Evolutionary conservation across 306 rosid species (phyloP), one percentile per base, ranked within the genome.

Genomic region (Quercus dentata): DNA sequence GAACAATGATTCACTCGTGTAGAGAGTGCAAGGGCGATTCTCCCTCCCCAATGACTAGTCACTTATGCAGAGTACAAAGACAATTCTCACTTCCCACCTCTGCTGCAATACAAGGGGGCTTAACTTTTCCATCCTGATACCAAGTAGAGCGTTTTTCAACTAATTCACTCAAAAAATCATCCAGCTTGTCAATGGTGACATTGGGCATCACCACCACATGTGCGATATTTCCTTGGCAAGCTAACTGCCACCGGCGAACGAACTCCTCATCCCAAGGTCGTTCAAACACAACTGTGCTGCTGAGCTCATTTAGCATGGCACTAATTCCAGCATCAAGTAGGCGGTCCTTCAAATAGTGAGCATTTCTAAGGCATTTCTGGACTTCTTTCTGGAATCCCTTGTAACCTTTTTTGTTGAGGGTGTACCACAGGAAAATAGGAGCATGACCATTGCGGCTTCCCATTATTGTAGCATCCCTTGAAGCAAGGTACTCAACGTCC

Each of bases 401-500:
- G 78, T 88, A 81, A 27, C 97, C 93, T 74, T 81, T 92, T 70
- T 30, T 80, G 87, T 85, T 81, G 9, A 92, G 88, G 59, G 90
- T 87, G 67, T 87, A 92, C 93, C 97, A 90, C 3, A 92, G 82
- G 83, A 90, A 92, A 68, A 92, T 90, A 6, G 94, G 90, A 20
- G 93, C 91, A 73, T 89, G 92, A 41, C 94, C 97, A 19, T 86
- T 69, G 55, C 93, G 86, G 67, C 97, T 92, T 21, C 94, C 93
- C 88, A 90, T 89, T 78, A 92, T 92, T 20, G 97, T 92, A 52
- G 86, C 86, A 70, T 92, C 97, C 67, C 89, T 88, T 11, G 97
- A 92, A 52, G 88, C 93, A 35, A 92, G 90, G 78, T 84, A 86
- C 75, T 87, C 93, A 3, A 92, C 91, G 17, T 92, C 86, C 8